Evolutionary conservation across 768 basidiomycete genomes (phyloP).

Genomic region (Sporobolomyces phaffii): DNA sequence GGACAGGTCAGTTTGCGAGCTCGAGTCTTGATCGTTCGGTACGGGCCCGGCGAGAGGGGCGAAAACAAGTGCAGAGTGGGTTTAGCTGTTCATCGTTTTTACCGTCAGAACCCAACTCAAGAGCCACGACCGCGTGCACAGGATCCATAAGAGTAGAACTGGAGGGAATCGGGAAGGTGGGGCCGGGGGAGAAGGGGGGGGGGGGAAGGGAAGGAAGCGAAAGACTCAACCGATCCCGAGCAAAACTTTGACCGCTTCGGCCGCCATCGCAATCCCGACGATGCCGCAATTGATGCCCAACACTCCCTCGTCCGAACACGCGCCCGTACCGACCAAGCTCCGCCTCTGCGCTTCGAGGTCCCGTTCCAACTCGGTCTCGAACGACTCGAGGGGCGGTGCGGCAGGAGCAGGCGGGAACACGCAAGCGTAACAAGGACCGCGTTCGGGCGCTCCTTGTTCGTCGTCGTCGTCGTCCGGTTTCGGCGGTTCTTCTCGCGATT

Average conservation of each 20-base stretch:
- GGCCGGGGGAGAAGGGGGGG: too few species aligned
- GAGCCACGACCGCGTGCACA: too few species aligned
- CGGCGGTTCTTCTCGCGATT: too few species aligned
- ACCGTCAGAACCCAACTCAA: too few species aligned
- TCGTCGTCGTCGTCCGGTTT: too few species aligned
- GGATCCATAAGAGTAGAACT: background rate
- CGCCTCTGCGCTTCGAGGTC: slow-evolving; percentile 16
- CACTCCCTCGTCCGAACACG: slow-evolving; percentile 39
- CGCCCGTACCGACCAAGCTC: slow-evolving; percentile 33
- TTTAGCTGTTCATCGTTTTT: slow-evolving; percentile 52
- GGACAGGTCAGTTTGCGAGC: slow-evolving; percentile 63
- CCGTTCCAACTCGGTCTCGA: background rate
- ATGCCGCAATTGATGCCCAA: slow-evolving; percentile 64
- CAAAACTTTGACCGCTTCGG: slow-evolving; percentile 26
- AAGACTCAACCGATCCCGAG: slow-evolving; percentile 33
- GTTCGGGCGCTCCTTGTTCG: slow-evolving; percentile 44
- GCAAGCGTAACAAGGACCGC: slow-evolving; percentile 90
- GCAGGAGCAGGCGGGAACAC: slow-evolving; percentile 73
- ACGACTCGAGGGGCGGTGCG: background rate
- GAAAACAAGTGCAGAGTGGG: slow-evolving; percentile 69
- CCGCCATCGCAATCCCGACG: slow-evolving; percentile 51
- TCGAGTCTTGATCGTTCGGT: slow-evolving; percentile 77
- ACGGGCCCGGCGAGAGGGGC: slow-evolving; percentile 62
- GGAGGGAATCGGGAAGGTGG: too few species aligned
- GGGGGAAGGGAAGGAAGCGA: too few species aligned